A percentile compares a stretch with the other conserved stretches of the same genome.
phyloP scores from a whole-genome alignment of 192 early-diverging fungal genomes.

The Backusella parvicylindrica region DNA sequence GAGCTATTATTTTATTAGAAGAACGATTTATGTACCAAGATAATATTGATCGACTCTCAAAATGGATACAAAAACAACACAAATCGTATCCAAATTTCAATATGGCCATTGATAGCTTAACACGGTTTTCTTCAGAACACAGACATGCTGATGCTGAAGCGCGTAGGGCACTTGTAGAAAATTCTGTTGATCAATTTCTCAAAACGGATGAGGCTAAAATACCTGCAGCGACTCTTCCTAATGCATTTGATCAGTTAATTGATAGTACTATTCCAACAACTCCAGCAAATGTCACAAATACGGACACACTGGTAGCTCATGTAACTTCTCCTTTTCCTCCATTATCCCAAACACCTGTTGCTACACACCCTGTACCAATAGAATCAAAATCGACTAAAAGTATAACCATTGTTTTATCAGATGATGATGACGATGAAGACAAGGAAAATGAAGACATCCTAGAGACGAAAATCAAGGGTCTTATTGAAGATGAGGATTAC shows the following conservation, averaged over 20 bases:
- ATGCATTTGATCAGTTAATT: not conserved
- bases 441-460: too few species aligned
- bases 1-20: constrained; percentile 61
- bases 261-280: not conserved
- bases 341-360: too few species aligned
- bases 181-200: not conserved
- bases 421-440: not conserved
- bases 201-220: not conserved
- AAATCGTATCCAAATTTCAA: constrained; percentile 29
- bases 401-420: not conserved
- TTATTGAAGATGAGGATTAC: not conserved
- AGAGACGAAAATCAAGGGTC: too few species aligned
- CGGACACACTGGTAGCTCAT: too few species aligned
- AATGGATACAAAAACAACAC: constrained; percentile 56
- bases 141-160: not conserved
- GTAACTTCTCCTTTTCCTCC: not conserved
- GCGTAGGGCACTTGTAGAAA: not conserved
- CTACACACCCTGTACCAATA: not conserved
- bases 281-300: not conserved
- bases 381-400: not conserved
- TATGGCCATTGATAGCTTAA: constrained; percentile 13
- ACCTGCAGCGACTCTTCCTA: not conserved
- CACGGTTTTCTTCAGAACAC: not conserved
- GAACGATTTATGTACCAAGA: constrained; percentile 46
- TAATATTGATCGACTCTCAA: constrained; percentile 54